Evolutionary conservation across 352 stramenopile species (phyloP).

Genomic region (Thalassiosira sp.): DNA sequence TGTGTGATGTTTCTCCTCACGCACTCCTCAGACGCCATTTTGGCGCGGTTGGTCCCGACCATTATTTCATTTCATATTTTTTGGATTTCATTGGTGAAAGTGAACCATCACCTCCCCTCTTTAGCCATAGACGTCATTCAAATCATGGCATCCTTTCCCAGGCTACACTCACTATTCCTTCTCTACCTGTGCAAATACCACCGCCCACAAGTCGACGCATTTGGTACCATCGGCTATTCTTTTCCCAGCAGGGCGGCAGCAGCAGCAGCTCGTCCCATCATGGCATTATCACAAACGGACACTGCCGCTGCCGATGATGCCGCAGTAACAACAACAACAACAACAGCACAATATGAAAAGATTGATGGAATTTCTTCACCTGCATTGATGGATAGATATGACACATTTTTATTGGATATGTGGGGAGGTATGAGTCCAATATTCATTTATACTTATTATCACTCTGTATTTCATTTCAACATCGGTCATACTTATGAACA

Average conservation of each 20-base stretch:
- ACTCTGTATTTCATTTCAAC: background rate
- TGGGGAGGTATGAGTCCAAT: slow-evolving; percentile 49
- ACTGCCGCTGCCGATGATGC: too few species aligned
- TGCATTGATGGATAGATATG: slow-evolving; percentile 44
- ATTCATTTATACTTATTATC: too few species aligned
- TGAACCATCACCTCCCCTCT: background rate
- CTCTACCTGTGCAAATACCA: background rate
- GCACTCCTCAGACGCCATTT: too few species aligned
- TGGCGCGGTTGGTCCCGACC: too few species aligned
- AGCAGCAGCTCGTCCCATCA: background rate
- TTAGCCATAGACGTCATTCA: background rate
- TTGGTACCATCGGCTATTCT: background rate
- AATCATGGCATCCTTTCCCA: background rate
- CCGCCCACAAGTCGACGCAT: background rate
- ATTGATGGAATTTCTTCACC: slow-evolving; percentile 26
- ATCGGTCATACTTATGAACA: too few species aligned
- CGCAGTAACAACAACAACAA: too few species aligned
- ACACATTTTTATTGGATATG: slow-evolving; percentile 79
- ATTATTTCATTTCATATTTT: too few species aligned
- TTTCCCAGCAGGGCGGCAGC: background rate
- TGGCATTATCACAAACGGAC: background rate
- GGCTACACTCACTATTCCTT: background rate
- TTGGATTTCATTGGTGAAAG: background rate
- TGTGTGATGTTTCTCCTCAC: too few species aligned
- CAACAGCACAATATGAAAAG: background rate